Evolutionary conservation across 306 rosid species (phyloP).

Genomic region (Castanopsis chinensis): DNA sequence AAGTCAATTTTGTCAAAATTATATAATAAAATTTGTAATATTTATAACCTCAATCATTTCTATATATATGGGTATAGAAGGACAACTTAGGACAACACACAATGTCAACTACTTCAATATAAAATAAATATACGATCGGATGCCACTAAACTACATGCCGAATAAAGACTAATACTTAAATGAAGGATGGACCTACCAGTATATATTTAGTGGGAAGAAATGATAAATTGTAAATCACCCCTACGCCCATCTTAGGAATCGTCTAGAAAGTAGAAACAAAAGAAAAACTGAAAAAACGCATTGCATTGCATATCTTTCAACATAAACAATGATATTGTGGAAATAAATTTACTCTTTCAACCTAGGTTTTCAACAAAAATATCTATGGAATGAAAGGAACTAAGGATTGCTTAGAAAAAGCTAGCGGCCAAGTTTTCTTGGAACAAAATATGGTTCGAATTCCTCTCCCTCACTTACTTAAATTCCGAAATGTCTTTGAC

Average conservation of each 20-base stretch:
- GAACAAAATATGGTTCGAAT: no score
- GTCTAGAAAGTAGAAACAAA: neutral
- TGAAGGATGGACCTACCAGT: neutral
- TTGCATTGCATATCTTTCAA: neutral
- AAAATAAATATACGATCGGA: neutral
- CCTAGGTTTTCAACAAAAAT: no score
- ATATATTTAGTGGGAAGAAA: neutral
- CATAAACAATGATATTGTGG: neutral
- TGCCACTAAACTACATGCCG: neutral
- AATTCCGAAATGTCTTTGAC: no score
- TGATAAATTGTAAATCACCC: neutral
- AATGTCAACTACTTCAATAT: neutral
- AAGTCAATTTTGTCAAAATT: no score
- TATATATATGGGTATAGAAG: neutral
- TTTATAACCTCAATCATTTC: neutral
- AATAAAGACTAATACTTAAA: neutral
- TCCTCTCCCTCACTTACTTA: no score
- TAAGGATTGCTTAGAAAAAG: no score
- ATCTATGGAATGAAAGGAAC: no score
- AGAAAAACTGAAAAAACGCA: neutral
- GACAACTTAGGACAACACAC: neutral
- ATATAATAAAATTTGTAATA: no score
- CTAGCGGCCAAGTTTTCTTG: no score
- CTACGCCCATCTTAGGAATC: neutral
- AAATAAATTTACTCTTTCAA: no score